Percentiles rank a stretch among this genome's conserved stretches.
phyloP scores from a whole-genome alignment of 495 filamentous ascomycete species.

The Penicillium fimorum region DNA sequence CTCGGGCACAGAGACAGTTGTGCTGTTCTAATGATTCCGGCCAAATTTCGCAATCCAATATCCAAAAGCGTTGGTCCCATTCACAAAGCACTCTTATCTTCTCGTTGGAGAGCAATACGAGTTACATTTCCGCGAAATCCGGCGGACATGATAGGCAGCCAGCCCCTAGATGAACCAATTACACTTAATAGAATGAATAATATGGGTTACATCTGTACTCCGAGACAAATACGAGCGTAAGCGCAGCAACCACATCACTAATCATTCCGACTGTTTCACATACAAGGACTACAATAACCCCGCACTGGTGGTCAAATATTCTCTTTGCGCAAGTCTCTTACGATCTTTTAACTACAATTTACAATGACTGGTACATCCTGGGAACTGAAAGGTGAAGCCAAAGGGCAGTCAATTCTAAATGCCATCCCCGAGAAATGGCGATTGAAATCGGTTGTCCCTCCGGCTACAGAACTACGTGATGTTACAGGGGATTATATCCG shows the following conservation, averaged over 20 bases:
- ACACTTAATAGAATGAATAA: background rate
- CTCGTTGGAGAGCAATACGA: background rate
- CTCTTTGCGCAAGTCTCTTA: background rate
- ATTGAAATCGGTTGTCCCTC: slow-evolving; percentile 46
- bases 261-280: slow-evolving; percentile 6
- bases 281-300: slow-evolving; percentile 23
- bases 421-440: slow-evolving; percentile 60
- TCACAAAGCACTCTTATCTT: background rate
- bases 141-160: background rate
- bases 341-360: background rate
- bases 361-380: slow-evolving; percentile 34
- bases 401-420: slow-evolving; percentile 51
- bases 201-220: background rate
- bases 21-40: background rate
- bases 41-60: background rate
- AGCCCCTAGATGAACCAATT: background rate
- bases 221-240: too few relatives aligned
- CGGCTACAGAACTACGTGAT: slow-evolving; percentile 53
- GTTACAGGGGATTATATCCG: slow-evolving; percentile 61
- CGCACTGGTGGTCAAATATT: slow-evolving; percentile 13
- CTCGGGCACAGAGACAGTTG: background rate
- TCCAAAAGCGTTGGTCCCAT: background rate
- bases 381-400: slow-evolving; percentile 46
- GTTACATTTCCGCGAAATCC: background rate
- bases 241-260: too few relatives aligned